Evolutionary conservation across 1,284 basidiomycete genomes (phyloP), one percentile per base, ranked within the genome.

Genomic region (Sanghuangporus baumii): DNA sequence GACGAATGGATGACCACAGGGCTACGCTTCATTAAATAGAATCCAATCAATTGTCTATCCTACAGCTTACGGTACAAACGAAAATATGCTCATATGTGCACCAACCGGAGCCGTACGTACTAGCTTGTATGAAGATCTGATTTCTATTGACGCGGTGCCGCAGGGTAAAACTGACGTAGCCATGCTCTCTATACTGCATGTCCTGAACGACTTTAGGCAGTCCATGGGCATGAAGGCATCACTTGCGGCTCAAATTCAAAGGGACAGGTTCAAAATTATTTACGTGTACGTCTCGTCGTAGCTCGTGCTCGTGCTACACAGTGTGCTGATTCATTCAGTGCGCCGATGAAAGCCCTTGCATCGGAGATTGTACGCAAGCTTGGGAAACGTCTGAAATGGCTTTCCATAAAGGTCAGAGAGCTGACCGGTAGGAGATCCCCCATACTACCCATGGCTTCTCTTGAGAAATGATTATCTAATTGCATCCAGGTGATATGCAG

Each of bases 111-210:
- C 63, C 26, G 59, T 65, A 47, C 57, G 59, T 58, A 36, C 34
- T 43, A 34, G 14, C 36, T 37, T 37, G 37, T 14, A 31, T 20
- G 7, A 18, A 12, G n/a, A 12, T n/a, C 8, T n/a, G 6, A 37
- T 5, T n/a, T 23, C 11, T 54, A 31, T 12, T 31, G 16, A 54
- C 16, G 9, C 2, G n/a, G 14, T 5, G 18, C 16, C 16, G 36
- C 68, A 96, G 91, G 97, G 97, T 76, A 99, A 99, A 92, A 99
- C 97, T 0, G 97, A 99, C 73, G 93, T 99, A 0, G 97, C 97
- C 0, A 94, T 99, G 88, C 81, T 99, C 70, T 84, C 93, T 1
- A 91, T 99, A 64, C 81, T 99, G 58, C 90, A 95, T 23, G 92
- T 96, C 20, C 79, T 99, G 58, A 80, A 87, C 61, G 93, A 92